Evolutionary conservation across 371 early-diverging fungal species (phyloP).

Genomic region (Actinomortierella wolfii): DNA sequence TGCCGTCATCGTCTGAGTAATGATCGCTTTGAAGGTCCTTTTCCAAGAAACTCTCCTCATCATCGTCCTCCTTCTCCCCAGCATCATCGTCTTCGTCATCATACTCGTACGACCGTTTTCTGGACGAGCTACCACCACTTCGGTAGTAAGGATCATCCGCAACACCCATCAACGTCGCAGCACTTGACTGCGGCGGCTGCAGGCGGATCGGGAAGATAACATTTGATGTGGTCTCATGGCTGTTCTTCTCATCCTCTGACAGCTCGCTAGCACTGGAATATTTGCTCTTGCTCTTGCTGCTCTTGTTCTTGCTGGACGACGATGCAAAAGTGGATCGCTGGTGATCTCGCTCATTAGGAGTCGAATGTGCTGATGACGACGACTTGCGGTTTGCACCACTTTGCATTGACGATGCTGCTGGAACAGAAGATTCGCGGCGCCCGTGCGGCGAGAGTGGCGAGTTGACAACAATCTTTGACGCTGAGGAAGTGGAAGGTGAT

Average conservation of each 20-base stretch:
- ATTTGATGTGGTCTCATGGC: slow-evolving; percentile 1
- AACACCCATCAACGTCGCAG: too few relatives aligned
- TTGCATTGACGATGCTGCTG: slow-evolving; percentile 20
- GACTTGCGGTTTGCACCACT: not conserved
- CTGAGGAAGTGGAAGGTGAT: slow-evolving; percentile 1
- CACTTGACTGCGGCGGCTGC: slow-evolving; percentile 21
- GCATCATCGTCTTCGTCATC: not conserved
- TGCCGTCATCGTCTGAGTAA: slow-evolving; percentile 10
- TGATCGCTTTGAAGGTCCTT: slow-evolving; percentile 2
- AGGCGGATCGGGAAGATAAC: slow-evolving; percentile 28
- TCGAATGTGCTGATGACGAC: slow-evolving; percentile 11
- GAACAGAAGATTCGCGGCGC: slow-evolving; percentile 31
- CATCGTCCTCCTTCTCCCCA: slow-evolving; percentile 1
- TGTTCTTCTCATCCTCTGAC: slow-evolving; percentile 28
- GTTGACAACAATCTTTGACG: not conserved
- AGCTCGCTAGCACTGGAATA: slow-evolving; percentile 37
- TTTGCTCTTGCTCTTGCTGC: slow-evolving; percentile 10
- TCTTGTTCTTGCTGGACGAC: not conserved
- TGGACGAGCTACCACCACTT: not conserved
- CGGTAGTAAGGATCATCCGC: too few relatives aligned
- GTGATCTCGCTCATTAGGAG: slow-evolving; percentile 3
- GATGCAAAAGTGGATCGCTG: slow-evolving; percentile 5
- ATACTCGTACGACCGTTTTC: slow-evolving; percentile 17
- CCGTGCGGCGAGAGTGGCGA: slow-evolving; percentile 10
- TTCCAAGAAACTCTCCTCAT: not conserved